These are phyloP conservation scores for Sechiopsis laciniata DNA, from an alignment of 306 rosid species.

Conservation along the genomic window DNA sequence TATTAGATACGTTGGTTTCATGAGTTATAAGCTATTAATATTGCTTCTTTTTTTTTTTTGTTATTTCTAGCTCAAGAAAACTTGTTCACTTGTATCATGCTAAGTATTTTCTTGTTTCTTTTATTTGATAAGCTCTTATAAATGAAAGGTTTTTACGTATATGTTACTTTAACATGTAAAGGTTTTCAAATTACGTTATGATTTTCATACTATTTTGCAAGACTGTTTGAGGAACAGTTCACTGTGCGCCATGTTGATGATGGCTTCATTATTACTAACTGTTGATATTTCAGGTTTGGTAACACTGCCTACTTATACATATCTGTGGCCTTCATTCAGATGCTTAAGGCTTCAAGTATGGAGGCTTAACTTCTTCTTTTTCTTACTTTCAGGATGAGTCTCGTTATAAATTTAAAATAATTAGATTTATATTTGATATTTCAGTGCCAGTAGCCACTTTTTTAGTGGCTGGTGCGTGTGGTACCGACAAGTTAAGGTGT, in stretches of 20 bases:
- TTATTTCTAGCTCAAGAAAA: conserved; percentile 11
- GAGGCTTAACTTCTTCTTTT: not conserved
- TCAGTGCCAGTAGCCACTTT: conserved; percentile 97
- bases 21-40: not conserved
- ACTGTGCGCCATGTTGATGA: not conserved
- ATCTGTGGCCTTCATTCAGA: conserved; percentile 98
- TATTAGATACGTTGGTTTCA: not conserved
- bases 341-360: conserved; percentile 97
- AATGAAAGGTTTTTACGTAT: not conserved
- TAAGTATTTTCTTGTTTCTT: not conserved
- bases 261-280: not conserved
- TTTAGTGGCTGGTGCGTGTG: conserved; percentile 76
- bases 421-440: conserved; percentile 32
- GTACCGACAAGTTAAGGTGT: conserved; percentile 85
- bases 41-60: not conserved
- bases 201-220: not conserved
- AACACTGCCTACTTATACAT: conserved; percentile 93
- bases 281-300: conserved; percentile 66
- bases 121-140: not conserved
- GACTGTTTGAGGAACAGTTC: not conserved
- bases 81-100: not conserved
- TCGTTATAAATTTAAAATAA: conserved; percentile 10
- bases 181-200: not conserved
- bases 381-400: not conserved
- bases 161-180: not conserved